These are phyloP conservation scores for Arxiozyma slooffiae DNA, from an alignment of 1,139 yeast genomes.

Conservation along the genomic window DNA sequence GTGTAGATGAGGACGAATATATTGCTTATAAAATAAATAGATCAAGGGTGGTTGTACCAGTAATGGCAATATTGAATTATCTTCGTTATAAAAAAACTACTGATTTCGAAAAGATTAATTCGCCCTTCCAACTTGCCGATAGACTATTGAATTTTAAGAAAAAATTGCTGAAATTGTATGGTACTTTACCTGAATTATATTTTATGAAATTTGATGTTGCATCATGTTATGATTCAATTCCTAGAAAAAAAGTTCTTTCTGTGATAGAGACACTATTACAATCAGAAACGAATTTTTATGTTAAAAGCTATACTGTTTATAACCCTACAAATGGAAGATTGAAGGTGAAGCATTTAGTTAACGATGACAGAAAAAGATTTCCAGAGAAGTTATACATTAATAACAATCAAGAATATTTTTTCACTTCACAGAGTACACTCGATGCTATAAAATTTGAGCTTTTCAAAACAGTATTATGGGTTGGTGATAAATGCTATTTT, in stretches of 20 bases:
- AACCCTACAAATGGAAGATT: conserved; percentile 15
- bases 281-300: conserved; percentile 15
- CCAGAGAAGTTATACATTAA: conserved; percentile 16
- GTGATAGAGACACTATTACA: conserved; percentile 16
- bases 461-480: conserved; percentile 32
- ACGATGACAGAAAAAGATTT: conserved; percentile 12
- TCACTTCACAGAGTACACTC: conserved; percentile 30
- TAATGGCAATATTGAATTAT: conserved; percentile 29
- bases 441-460: conserved; percentile 36
- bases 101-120: conserved; percentile 22
- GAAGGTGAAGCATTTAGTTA: conserved; percentile 14
- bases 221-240: conserved; percentile 71
- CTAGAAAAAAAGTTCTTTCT: conserved; percentile 39
- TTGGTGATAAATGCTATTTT: conserved; percentile 32
- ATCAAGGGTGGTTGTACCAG: conserved; percentile 33
- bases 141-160: conserved; percentile 30
- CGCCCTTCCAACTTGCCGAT: conserved; percentile 32
- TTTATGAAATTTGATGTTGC: conserved; percentile 68
- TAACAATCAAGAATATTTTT: conserved; percentile 15
- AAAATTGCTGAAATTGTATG: conserved; percentile 14
- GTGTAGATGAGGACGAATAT: conserved; percentile 23
- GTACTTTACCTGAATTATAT: conserved; percentile 35
- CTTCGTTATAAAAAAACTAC: conserved; percentile 22
- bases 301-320: conserved; percentile 16
- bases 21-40: conserved; percentile 27